Base-by-base conservation (phyloP, 1,139 yeast species). In the Groenewaldozyma sp. region DNA sequence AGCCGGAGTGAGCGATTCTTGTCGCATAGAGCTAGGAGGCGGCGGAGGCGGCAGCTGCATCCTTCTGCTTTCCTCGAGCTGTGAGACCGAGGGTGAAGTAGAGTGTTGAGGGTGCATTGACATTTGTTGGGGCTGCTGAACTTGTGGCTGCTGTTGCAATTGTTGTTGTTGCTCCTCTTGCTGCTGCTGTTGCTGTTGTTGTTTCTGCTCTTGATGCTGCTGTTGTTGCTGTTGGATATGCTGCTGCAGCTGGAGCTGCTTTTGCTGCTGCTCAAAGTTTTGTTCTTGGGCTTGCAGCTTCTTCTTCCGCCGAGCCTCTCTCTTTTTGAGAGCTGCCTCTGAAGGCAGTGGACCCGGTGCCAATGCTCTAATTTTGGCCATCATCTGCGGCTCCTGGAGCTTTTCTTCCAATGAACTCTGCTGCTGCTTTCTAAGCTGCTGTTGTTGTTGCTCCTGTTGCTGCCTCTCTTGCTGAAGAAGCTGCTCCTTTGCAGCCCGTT, bases 141-240 rank as follows among this genome's bases (percentile, higher is more conserved):
- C 39, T 22, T 39, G 39, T 26, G 19, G 36, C 16, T 32, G 41
- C 33, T 31, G 42, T 19, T 33, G 45, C 26, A 14, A 38, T n/a
- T 33, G 39, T 11, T 32, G 40, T n/a, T 38, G 43, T 18, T 38
- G 38, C 11, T 31, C 22, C 21, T 26, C 37, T 18, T 27, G 33
- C 29, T 22, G 43, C 17, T 34, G 29, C 24, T 40, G 44, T 17
- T 35, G 38, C 14, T 32, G 32, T 17, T 26, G 37, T 7, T 36
- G 34, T 7, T 39, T 38, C 9, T 32, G 17, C 4, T 35, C 34
- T 10, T 37, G 40, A 3, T 26, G 35, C 27, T 32, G 24, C 31
- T 34, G 29, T 32, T 39, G 38, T 6, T 33, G 43, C 9, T 20
- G 36, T 18, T 20, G 33, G 29, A 6, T 31, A 10, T 21, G 40